Conservation (phyloP, 192 early-diverging fungal species). For the Gamsiella multidivaricata region DNA sequence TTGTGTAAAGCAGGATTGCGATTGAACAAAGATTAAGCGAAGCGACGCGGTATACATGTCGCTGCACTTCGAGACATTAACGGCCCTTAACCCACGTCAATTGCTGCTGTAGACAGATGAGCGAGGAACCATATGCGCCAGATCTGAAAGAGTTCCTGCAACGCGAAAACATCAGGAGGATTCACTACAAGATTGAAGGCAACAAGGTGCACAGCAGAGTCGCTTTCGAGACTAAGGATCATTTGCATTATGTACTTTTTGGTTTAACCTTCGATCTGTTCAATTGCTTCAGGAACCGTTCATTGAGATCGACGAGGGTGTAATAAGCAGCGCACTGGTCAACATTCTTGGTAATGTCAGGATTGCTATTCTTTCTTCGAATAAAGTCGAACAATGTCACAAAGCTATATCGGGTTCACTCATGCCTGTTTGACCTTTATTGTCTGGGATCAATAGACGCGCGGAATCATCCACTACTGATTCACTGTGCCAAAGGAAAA, state of each 20-base stretch:
- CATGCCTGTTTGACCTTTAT: background rate
- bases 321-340: conserved; percentile 63
- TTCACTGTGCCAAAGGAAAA: conserved; percentile 97
- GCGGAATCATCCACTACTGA: conserved; percentile 72
- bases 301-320: conserved; percentile 65
- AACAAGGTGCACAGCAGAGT: conserved; percentile 90
- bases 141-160: conserved; percentile 79
- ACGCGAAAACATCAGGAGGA: conserved; percentile 76
- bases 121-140: conserved; percentile 73
- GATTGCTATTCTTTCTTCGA: no score
- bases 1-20: conserved; percentile 71
- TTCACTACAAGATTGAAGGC: conserved; percentile 84
- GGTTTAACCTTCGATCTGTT: background rate
- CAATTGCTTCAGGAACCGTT: conserved; percentile 62
- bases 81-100: background rate
- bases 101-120: conserved; percentile 61
- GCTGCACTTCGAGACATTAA: background rate
- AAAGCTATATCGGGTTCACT: background rate
- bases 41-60: no score
- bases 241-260: background rate
- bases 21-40: background rate
- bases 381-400: no score
- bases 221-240: background rate
- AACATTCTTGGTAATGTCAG: conserved; percentile 60
- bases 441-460: conserved; percentile 26